Conservation (phyloP, 192 early-diverging fungal genomes). For the Phycomyces blakesleeanus region DNA sequence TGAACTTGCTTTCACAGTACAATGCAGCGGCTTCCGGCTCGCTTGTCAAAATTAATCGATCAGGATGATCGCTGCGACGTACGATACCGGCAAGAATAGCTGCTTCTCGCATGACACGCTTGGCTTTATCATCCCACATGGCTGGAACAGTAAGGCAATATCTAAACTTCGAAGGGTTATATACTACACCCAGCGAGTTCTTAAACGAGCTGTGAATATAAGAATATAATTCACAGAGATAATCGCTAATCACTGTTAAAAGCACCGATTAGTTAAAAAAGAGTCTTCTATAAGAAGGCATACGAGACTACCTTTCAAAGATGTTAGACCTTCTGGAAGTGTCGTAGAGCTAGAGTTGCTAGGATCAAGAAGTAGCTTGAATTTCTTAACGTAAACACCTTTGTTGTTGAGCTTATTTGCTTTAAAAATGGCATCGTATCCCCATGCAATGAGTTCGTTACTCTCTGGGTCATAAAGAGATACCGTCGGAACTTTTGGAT, state of each 20-base stretch:
- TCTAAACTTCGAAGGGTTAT: background rate
- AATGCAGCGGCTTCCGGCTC: constrained; percentile 46
- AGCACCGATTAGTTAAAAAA: too few relatives aligned
- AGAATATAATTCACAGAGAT: constrained; percentile 40
- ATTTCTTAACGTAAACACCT: constrained; percentile 38
- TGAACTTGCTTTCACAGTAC: constrained; percentile 45
- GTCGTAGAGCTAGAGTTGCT: constrained; percentile 29
- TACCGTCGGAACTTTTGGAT: constrained; percentile 35
- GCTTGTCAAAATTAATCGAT: constrained; percentile 41
- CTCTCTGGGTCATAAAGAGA: constrained; percentile 35
- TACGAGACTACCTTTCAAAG: constrained; percentile 18
- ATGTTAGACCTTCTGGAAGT: constrained; percentile 43
- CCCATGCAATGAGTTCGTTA: constrained; percentile 41
- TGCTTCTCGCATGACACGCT: constrained; percentile 41
- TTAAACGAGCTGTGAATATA: constrained; percentile 41
- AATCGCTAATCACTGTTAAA: constrained; percentile 42
- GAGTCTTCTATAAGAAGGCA: too few relatives aligned
- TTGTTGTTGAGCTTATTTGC: constrained; percentile 39
- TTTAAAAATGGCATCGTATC: constrained; percentile 36
- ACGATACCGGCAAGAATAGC: constrained; percentile 40
- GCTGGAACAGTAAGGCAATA: constrained; percentile 49
- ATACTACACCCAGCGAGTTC: constrained; percentile 7
- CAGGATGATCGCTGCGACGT: constrained; percentile 26
- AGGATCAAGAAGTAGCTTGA: constrained; percentile 47
- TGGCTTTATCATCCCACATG: constrained; percentile 49